Evolutionary conservation across 306 rosid genomes (phyloP).

Genomic region (Cicer yamashitae): DNA sequence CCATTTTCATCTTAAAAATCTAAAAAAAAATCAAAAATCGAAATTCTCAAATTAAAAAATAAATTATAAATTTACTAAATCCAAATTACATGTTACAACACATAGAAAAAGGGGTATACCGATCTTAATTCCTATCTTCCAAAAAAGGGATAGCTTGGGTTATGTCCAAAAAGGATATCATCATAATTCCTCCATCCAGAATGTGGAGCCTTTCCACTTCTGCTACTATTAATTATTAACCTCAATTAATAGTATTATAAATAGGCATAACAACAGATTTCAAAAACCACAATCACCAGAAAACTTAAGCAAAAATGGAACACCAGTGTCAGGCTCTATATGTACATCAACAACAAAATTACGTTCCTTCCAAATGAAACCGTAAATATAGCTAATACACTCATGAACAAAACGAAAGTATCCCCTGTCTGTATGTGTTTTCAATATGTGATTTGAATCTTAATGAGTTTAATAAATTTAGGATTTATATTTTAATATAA

Average conservation of each 20-base stretch:
- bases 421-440: no score
- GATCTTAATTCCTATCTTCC: no score
- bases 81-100: no score
- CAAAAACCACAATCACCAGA: constrained; percentile 66
- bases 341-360: constrained; percentile 60
- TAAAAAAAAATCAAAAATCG: no score
- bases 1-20: no score
- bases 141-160: no score
- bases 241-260: constrained; percentile 64
- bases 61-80: no score
- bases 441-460: no score
- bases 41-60: no score
- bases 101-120: no score
- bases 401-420: constrained; percentile 72
- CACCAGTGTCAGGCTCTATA: constrained; percentile 66
- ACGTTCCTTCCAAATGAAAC: constrained; percentile 76
- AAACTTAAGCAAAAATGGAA: constrained; percentile 56
- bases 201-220: constrained; percentile 79
- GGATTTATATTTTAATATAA: no score
- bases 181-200: constrained; percentile 92
- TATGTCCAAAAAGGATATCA: constrained; percentile 43
- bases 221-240: constrained; percentile 54
- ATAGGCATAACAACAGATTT: constrained; percentile 74
- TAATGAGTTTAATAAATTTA: no score
- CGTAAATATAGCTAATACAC: constrained; percentile 71